phyloP scores from a whole-genome alignment of 345 rosid species.

The Linum trigynum region DNA sequence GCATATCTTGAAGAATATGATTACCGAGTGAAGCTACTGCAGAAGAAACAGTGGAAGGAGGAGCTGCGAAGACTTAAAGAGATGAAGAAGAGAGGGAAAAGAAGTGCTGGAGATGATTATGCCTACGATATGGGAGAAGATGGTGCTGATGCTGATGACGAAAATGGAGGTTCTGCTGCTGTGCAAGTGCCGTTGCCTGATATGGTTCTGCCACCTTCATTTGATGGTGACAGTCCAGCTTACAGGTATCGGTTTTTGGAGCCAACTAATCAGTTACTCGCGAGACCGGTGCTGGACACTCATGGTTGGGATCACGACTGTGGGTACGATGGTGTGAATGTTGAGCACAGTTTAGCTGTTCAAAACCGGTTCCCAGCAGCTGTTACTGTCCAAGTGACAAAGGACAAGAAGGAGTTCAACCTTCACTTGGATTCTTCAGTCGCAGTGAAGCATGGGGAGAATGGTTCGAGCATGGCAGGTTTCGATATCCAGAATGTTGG shows the following conservation, averaged over 20 bases:
- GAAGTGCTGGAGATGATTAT: constrained; percentile 43
- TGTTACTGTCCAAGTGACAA: constrained; percentile 71
- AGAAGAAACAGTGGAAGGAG: constrained; percentile 87
- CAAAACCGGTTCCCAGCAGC: constrained; percentile 62
- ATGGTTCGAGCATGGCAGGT: constrained; percentile 85
- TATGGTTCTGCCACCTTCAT: constrained; percentile 83
- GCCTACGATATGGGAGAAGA: constrained; percentile 47
- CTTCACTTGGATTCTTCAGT: constrained; percentile 87
- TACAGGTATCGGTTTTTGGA: constrained; percentile 87
- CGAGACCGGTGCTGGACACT: constrained; percentile 83
- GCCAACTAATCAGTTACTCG: constrained; percentile 71
- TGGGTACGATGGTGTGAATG: constrained; percentile 88
- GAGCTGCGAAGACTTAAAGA: constrained; percentile 71
- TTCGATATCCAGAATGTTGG: constrained; percentile 95
- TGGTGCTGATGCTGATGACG: constrained; percentile 34
- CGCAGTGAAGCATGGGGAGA: constrained; percentile 69
- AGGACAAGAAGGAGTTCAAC: constrained; percentile 92
- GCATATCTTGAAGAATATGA: constrained; percentile 92
- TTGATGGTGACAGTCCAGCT: constrained; percentile 76
- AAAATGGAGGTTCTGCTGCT: constrained; percentile 65
- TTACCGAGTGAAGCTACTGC: constrained; percentile 86
- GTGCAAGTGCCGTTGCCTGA: constrained; percentile 88
- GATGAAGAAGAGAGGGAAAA: constrained; percentile 65
- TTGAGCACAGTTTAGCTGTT: constrained; percentile 63
- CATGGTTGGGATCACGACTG: constrained; percentile 99